Evolutionary conservation across 2,329 filamentous ascomycete species (phyloP), one percentile per base, ranked within the genome.

Genomic region (Graphilbum ipis-grandicollis): DNA sequence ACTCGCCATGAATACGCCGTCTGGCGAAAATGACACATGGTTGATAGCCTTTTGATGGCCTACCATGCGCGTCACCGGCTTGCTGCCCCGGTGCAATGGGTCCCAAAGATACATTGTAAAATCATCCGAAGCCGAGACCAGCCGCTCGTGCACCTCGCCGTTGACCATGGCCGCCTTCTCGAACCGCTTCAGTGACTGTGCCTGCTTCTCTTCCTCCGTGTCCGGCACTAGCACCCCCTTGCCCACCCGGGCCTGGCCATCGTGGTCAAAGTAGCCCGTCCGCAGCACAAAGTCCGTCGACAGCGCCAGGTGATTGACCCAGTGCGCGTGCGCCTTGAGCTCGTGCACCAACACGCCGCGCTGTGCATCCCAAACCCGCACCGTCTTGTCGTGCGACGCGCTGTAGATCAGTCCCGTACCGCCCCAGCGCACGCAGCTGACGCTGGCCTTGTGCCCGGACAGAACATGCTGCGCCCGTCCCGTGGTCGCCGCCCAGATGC

Each of bases 1-100:
- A 28, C 81, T 92, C 9, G 90, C 90, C 48, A 98, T 85, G 40
- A 88, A 68, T 9, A 72, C 66, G 25, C 85, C 88, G 50, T 96
- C 86, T 0, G 88, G 85, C 1, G 84, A 93, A 57, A 96, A 96
- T 0, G 78, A 80, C 34, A 96, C 86, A 52, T 94, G 82, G 55
- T 96, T 94, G 47, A 96, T 86, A 52, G 88, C 82, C 59, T 96
- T 96, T 54, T 94, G 84, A 51, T 98, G 90, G 2, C 90, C 90
- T n/a, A 84, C 59, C 58, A 96, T 70, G 25, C 85, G 68, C n/a
- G 82, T 79, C 4, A 96, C 63, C 1, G 88, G 86, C 54, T 96
- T 94, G 8, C 66, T 81, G 4, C 78, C 76, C 41, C 68, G 57
- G 31, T 65, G 66, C 9, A 75, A 66, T 0, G 86, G 86, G 41